Conservation (phyloP, 345 rosid species). For the Turnera subulata region DNA sequence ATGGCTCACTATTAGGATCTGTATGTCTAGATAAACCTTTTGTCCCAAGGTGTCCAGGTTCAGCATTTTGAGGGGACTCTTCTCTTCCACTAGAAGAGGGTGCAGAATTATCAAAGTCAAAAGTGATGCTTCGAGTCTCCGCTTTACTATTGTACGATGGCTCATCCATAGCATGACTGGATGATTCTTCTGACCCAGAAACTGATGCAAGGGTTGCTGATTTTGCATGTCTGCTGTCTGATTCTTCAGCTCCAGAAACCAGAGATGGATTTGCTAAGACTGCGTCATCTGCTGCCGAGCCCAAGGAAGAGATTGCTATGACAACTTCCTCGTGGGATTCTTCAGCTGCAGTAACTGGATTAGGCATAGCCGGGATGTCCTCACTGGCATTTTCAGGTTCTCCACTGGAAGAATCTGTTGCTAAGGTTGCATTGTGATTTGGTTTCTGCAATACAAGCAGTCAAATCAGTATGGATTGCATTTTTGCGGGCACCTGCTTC, state of each 20-base stretch:
- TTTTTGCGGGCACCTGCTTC: background rate
- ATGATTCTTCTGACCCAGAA: background rate
- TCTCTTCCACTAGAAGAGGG: constrained; percentile 11
- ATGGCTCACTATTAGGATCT: constrained; percentile 19
- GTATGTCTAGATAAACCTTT: constrained; percentile 17
- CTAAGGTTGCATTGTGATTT: constrained; percentile 10
- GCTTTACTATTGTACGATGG: constrained; percentile 15
- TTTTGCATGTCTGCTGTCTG: constrained; percentile 11
- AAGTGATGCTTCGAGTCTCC: constrained; percentile 33
- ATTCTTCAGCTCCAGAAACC: background rate
- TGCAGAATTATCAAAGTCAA: constrained; percentile 25
- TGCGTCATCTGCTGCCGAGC: constrained; percentile 1
- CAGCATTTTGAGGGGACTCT: constrained; percentile 16
- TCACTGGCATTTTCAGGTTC: constrained; percentile 8
- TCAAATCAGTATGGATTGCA: constrained; percentile 10
- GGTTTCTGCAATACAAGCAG: constrained; percentile 26
- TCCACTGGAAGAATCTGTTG: constrained; percentile 12
- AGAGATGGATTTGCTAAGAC: background rate
- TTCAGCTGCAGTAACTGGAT: constrained; percentile 12
- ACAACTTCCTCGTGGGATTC: constrained; percentile 8
- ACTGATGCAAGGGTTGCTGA: constrained; percentile 1
- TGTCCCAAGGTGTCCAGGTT: constrained; percentile 15
- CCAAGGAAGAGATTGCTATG: background rate
- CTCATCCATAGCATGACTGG: constrained; percentile 7
- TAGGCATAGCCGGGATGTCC: constrained; percentile 12